A percentile compares a stretch with the other conserved stretches of the same genome.
Evolutionary conservation across 2,329 filamentous ascomycete genomes (phyloP).

Genomic region (Fusarium foetens): DNA sequence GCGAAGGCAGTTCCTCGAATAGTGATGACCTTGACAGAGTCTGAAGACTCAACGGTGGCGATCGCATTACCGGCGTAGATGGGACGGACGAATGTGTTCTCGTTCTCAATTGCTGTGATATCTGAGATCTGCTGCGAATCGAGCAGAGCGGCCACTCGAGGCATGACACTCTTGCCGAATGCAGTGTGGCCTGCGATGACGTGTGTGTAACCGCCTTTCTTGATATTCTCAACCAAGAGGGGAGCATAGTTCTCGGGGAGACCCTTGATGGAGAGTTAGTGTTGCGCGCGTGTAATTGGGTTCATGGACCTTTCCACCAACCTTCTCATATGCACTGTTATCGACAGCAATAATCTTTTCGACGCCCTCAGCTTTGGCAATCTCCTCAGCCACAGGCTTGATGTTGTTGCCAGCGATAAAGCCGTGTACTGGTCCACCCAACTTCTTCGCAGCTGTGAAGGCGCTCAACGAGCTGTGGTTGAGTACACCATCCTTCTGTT

Average conservation of each 20-base stretch:
- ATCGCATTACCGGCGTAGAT: constrained; percentile 99
- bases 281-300: background rate
- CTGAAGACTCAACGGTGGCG: constrained; percentile 90
- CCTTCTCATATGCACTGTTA: constrained; percentile 92
- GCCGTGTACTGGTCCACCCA: constrained; percentile 86
- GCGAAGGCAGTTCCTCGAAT: constrained; percentile 94
- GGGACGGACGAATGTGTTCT: constrained; percentile 94
- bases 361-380: constrained; percentile 87
- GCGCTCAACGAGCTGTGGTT: constrained; percentile 84
- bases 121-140: constrained; percentile 96
- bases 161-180: constrained; percentile 95
- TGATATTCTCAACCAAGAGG: constrained; percentile 93
- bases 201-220: constrained; percentile 93
- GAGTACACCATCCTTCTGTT: constrained; percentile 91
- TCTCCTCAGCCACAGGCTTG: constrained; percentile 81
- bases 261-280: constrained; percentile 63
- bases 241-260: constrained; percentile 95
- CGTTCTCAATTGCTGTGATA: constrained; percentile 84
- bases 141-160: constrained; percentile 88
- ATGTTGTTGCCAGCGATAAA: constrained; percentile 87
- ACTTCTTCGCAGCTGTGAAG: constrained; percentile 84
- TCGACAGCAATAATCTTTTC: constrained; percentile 93
- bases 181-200: constrained; percentile 91
- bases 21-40: constrained; percentile 87
- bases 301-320: constrained; percentile 49